A percentile compares a stretch with the other conserved stretches of the same genome.
Evolutionary conservation across 129 eudicot genomes (phyloP).

Genomic region (Artemisia annua): DNA sequence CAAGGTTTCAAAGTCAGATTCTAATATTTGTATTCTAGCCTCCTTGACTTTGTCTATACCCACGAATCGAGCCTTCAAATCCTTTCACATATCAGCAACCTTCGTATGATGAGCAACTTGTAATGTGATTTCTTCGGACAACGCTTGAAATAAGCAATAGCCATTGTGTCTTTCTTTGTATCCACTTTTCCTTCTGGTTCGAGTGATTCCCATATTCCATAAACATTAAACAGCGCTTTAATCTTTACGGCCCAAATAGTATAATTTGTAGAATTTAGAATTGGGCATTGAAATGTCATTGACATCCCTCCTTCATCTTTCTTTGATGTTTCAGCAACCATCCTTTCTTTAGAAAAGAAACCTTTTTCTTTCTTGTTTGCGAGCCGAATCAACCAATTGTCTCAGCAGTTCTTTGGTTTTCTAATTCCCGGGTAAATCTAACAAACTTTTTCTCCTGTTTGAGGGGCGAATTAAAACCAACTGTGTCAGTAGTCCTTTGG

Average conservation of each 20-base stretch:
- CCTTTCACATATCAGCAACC: background rate
- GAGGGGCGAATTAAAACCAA: background rate
- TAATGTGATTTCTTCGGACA: background rate
- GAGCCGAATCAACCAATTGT: background rate
- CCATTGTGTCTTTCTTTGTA: no score
- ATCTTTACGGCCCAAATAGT: slow-evolving; percentile 9
- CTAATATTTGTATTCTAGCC: no score
- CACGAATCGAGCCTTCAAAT: background rate
- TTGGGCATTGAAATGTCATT: slow-evolving; percentile 1
- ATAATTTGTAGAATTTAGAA: slow-evolving; percentile 3
- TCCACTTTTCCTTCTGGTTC: no score
- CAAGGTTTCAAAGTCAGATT: no score
- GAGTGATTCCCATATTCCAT: no score
- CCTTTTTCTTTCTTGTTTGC: slow-evolving; percentile 1
- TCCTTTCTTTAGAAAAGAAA: no score
- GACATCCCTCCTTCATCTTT: background rate
- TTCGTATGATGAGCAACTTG: slow-evolving; percentile 5
- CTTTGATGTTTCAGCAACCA: no score
- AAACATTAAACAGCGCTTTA: slow-evolving; percentile 2
- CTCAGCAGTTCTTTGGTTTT: background rate
- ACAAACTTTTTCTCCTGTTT: background rate
- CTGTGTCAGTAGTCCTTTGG: no score
- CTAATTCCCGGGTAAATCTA: background rate
- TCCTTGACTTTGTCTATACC: no score
- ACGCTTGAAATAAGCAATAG: slow-evolving; percentile 1